phyloP scores from a whole-genome alignment of 2,329 filamentous ascomycete genomes.

The Hypoxylon sp. region DNA sequence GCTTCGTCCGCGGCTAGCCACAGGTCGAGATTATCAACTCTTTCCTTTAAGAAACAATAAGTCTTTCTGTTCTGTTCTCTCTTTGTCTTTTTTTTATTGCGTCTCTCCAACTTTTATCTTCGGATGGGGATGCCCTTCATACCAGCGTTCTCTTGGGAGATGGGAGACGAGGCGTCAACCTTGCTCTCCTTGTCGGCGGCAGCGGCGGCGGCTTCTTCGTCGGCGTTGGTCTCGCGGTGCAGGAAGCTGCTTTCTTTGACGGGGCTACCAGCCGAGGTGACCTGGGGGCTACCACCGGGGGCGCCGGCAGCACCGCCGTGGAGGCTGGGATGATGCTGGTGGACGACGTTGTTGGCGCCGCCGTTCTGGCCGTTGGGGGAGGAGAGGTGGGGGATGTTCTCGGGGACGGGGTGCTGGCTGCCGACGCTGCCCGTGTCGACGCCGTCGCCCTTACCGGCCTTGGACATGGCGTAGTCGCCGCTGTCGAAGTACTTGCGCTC shows the following conservation, averaged over 20 bases:
- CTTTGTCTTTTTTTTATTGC: slow-evolving; percentile 6
- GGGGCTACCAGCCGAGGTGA: slow-evolving; percentile 71
- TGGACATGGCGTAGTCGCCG: slow-evolving; percentile 94
- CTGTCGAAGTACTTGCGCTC: slow-evolving; percentile 99
- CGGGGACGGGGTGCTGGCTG: slow-evolving; percentile 90
- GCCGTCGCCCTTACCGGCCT: slow-evolving; percentile 95
- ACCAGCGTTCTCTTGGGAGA: slow-evolving; percentile 24
- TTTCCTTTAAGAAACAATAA: background rate
- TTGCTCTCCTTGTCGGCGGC: slow-evolving; percentile 51
- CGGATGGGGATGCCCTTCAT: slow-evolving; percentile 69
- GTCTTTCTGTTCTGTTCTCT: slow-evolving; percentile 3
- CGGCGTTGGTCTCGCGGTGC: slow-evolving; percentile 79
- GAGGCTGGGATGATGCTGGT: slow-evolving; percentile 45
- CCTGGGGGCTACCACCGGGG: slow-evolving; percentile 35
- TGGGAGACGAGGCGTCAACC: background rate
- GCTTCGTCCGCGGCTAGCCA: background rate
- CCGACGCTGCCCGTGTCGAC: slow-evolving; percentile 93
- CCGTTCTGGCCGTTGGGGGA: slow-evolving; percentile 62
- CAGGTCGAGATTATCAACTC: background rate
- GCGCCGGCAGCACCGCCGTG: no score
- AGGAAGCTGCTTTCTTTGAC: slow-evolving; percentile 91
- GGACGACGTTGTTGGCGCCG: slow-evolving; percentile 47
- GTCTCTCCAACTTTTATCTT: slow-evolving; percentile 62
- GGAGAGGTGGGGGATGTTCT: slow-evolving; percentile 91
- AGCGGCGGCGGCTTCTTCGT: slow-evolving; percentile 51